A percentile compares a stretch with the other conserved stretches of the same genome.
Conservation (phyloP, 305 asterid genomes). For the Fraxinus albicans region DNA sequence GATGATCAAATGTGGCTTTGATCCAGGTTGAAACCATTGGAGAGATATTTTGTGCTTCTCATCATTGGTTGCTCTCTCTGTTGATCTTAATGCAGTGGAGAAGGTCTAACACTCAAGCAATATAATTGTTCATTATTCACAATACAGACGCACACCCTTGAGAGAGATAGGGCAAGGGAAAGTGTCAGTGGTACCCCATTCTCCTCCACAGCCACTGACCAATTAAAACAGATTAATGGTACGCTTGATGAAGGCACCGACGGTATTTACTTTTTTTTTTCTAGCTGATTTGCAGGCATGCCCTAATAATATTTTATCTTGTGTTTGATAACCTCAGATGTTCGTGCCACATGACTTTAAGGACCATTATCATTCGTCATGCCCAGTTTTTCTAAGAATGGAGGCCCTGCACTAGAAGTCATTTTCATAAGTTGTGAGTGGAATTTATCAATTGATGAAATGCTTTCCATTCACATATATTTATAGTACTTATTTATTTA, state of each 20-base stretch:
- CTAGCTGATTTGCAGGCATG: not conserved
- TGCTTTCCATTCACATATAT: not conserved
- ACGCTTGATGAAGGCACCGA: not conserved
- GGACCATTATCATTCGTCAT: not conserved
- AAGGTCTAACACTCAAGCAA: not conserved
- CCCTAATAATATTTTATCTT: not conserved
- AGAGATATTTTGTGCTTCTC: slow-evolving; percentile 23
- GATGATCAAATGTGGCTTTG: slow-evolving; percentile 59
- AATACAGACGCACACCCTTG: not conserved
- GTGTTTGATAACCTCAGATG: not conserved
- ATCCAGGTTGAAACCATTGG: slow-evolving; percentile 35
- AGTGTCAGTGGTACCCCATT: not conserved
- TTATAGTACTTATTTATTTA: too few species aligned
- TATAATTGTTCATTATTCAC: not conserved
- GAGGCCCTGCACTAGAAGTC: not conserved
- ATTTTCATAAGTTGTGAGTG: not conserved
- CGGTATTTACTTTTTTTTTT: not conserved
- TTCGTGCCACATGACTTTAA: not conserved
- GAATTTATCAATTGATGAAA: not conserved
- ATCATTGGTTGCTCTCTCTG: not conserved
- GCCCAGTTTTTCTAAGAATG: not conserved
- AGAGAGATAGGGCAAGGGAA: not conserved
- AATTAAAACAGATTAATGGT: not conserved
- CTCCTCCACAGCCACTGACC: not conserved
- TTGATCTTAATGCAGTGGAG: not conserved